Evolutionary conservation across 176 grass and related monocot genomes (phyloP), one percentile per base, ranked within the genome.

Genomic region (Bothriochloa decipiens): DNA sequence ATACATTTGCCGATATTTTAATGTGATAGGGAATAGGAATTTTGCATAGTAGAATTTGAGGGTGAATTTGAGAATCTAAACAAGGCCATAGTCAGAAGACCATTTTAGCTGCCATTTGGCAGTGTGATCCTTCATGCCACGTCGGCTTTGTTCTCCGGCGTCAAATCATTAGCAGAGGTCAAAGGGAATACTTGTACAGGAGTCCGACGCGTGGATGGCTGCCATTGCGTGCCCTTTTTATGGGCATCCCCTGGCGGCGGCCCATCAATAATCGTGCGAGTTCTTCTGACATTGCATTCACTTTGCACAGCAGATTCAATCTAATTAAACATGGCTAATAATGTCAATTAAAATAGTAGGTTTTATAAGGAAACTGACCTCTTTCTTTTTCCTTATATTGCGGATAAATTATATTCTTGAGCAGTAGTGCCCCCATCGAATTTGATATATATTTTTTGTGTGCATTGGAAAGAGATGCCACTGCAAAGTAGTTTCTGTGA

Each of bases 141-240:
- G 60, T 90, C 29, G 50, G 60, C 43, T 68, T 61, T 90, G 80
- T 68, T 90, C 43, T 7, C 6, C n/a, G 11, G 17, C 7, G 84
- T 78, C 79, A 66, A 78, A 82, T 86, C 79, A 78, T 86, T 68
- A 74, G 46, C 22, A 67, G 67, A 23, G 73, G 84, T 82, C 67
- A 86, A 82, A 33, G 67, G 58, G 78, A 75, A 81, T 68, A 67
- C 62, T 33, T 35, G 7, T 15, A 45, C 6, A 27, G 70, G 37
- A 27, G 50, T 0, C 11, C 12, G 61, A 70, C 83, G 72, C 83
- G 88, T 90, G 83, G 66, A 86, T 78, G 74, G 79, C 74, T 72
- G 55, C 7, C 27, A 16, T 16, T 58, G 72, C 32, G 13, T 65
- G 60, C 58, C 49, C 65, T 61, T 70, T 72, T 2, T 36, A 62